A percentile compares a stretch with the other conserved stretches of the same genome.
Conservation (phyloP, 164 flowering plant genomes). For the Cinnamomum micranthum region DNA sequence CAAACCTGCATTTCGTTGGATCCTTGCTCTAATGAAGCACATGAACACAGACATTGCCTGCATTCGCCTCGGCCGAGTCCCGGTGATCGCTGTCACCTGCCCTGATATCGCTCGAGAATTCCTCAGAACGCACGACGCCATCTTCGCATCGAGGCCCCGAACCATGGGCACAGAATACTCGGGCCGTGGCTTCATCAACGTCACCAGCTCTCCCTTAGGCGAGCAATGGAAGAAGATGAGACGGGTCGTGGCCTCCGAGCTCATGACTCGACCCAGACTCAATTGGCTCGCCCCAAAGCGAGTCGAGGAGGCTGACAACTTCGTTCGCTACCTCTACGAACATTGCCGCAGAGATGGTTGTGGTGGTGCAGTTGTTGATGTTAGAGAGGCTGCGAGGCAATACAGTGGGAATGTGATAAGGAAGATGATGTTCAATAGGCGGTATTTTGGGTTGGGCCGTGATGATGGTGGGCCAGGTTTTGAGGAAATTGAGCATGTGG, state of each 20-base stretch:
- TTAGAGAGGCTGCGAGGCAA: conserved; percentile 10
- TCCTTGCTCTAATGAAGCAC: conserved; percentile 16
- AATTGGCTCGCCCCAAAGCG: conserved; percentile 31
- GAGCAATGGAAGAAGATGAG: conserved; percentile 45
- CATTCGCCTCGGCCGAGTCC: conserved; percentile 19
- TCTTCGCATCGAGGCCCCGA: conserved; percentile 26
- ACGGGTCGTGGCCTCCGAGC: conserved; percentile 23
- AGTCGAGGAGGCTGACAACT: conserved; percentile 34
- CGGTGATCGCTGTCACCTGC: conserved; percentile 25
- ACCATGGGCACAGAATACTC: conserved; percentile 21
- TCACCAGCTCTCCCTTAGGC: conserved; percentile 21
- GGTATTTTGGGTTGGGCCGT: conserved; percentile 24
- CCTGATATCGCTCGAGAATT: conserved; percentile 27
- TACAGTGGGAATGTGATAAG: conserved; percentile 28
- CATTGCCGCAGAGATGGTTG: conserved; percentile 5
- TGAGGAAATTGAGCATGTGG: conserved; percentile 26
- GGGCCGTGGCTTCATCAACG: conserved; percentile 23
- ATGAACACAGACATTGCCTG: conserved; percentile 20
- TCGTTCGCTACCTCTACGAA: conserved; percentile 23
- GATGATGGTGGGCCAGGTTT: conserved; percentile 25
- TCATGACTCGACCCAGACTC: conserved; percentile 23
- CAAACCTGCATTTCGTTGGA: conserved; percentile 29
- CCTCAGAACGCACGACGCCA: conserved; percentile 27
- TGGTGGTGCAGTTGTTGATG: conserved; percentile 8
- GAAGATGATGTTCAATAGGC: conserved; percentile 24